Percentiles rank a stretch among this genome's conserved stretches.
These are phyloP conservation scores for Backusella westeae DNA, from an alignment of 192 early-diverging fungal genomes.

Conservation along the genomic window DNA sequence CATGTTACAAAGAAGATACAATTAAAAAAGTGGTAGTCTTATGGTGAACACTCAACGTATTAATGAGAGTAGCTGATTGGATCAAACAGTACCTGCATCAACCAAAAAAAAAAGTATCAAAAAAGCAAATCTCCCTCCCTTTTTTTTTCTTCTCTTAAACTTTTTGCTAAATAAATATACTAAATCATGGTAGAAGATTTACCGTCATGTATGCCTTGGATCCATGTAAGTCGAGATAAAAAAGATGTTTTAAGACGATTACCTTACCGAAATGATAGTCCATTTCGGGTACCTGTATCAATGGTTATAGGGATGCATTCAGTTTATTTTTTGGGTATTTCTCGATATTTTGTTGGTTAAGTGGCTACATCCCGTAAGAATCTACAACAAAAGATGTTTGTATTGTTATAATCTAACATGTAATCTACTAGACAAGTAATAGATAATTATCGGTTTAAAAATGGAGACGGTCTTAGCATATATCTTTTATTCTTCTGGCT, in stretches of 20 bases:
- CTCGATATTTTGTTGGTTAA: slow-evolving; percentile 64
- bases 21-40: no score
- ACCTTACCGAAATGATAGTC: slow-evolving; percentile 11
- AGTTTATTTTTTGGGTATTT: slow-evolving; percentile 49
- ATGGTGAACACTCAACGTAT: no score
- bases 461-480: slow-evolving; percentile 47
- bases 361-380: slow-evolving; percentile 67
- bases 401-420: neutral
- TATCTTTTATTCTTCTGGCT: slow-evolving; percentile 61
- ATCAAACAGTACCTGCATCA: neutral
- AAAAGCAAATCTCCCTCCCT: neutral
- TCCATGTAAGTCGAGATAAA: neutral
- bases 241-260: neutral
- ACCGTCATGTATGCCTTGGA: slow-evolving; percentile 4
- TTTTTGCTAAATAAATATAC: neutral
- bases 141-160: neutral
- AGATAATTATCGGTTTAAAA: slow-evolving; percentile 47
- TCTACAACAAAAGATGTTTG: neutral
- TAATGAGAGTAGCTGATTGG: neutral
- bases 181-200: neutral
- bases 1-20: no score
- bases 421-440: slow-evolving; percentile 36
- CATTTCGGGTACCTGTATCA: slow-evolving; percentile 43
- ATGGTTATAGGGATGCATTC: slow-evolving; percentile 34
- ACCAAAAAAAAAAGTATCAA: neutral